phyloP scores from a whole-genome alignment of 2,329 filamentous ascomycete genomes.

The Daldinia sp. region DNA sequence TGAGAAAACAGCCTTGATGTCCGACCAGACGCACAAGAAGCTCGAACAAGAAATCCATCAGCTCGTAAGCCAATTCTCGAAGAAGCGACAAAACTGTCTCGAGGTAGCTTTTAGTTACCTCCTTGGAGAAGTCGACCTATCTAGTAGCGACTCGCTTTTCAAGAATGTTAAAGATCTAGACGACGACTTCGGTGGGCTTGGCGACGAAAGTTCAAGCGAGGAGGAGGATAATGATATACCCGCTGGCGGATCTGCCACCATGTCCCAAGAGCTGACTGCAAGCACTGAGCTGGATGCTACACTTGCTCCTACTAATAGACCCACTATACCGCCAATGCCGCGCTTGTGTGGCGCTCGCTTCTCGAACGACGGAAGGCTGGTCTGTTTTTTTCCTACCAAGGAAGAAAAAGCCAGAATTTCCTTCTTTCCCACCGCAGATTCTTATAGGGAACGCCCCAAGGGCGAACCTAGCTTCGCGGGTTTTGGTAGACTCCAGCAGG shows the following conservation, averaged over 20 bases:
- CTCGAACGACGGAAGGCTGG: slow-evolving; percentile 67
- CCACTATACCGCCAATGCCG: slow-evolving; percentile 63
- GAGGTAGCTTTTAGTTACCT: slow-evolving; percentile 70
- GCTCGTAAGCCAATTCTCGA: slow-evolving; percentile 63
- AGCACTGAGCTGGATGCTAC: slow-evolving; percentile 63
- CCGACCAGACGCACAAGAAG: slow-evolving; percentile 61
- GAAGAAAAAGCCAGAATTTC: slow-evolving; percentile 64
- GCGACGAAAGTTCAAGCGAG: slow-evolving; percentile 84
- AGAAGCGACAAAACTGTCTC: slow-evolving; percentile 67
- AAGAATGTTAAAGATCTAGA: slow-evolving; percentile 71
- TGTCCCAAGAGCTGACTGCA: slow-evolving; percentile 68
- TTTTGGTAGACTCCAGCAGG: slow-evolving; percentile 63
- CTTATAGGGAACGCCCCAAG: slow-evolving; percentile 58
- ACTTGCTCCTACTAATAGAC: slow-evolving; percentile 60
- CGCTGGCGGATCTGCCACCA: slow-evolving; percentile 61
- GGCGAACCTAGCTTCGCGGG: slow-evolving; percentile 65
- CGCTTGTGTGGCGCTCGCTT: slow-evolving; percentile 68
- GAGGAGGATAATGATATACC: slow-evolving; percentile 73
- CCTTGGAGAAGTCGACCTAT: slow-evolving; percentile 68
- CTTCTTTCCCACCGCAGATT: slow-evolving; percentile 57
- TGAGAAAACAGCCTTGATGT: slow-evolving; percentile 69
- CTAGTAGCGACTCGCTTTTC: slow-evolving; percentile 67
- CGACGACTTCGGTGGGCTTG: slow-evolving; percentile 63
- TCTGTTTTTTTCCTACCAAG: slow-evolving; percentile 75
- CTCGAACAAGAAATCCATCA: slow-evolving; percentile 65